Evolutionary conservation across 1,139 yeast species (phyloP).

Genomic region (Lodderomyces parapsilosis): DNA sequence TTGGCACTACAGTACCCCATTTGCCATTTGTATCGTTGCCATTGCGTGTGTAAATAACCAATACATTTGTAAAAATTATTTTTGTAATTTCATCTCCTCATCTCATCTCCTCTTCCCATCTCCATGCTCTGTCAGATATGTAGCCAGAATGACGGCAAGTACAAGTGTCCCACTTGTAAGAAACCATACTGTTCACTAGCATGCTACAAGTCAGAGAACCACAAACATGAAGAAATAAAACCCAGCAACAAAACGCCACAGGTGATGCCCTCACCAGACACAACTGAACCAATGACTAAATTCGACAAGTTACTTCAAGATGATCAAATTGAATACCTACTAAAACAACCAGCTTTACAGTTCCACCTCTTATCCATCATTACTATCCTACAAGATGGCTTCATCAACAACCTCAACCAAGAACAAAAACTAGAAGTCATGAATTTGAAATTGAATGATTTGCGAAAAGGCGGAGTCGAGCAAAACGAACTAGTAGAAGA

Average conservation of each 20-base stretch:
- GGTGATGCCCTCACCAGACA: neutral
- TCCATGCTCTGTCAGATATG: slow-evolving; percentile 46
- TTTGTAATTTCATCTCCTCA: too few species aligned
- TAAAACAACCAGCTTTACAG: slow-evolving; percentile 50
- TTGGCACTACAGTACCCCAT: neutral
- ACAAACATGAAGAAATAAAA: slow-evolving; percentile 17
- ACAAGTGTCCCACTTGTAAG: slow-evolving; percentile 62
- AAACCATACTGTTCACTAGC: slow-evolving; percentile 49
- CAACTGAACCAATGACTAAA: slow-evolving; percentile 5
- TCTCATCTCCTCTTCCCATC: neutral
- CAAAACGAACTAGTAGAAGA: slow-evolving; percentile 67
- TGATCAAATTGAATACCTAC: slow-evolving; percentile 37
- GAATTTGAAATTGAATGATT: slow-evolving; percentile 55
- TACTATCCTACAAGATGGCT: slow-evolving; percentile 42
- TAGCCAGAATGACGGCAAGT: slow-evolving; percentile 38
- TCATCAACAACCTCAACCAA: slow-evolving; percentile 22
- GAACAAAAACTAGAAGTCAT: slow-evolving; percentile 61
- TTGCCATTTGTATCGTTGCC: neutral
- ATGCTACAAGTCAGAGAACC: slow-evolving; percentile 56
- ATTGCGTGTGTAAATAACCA: neutral
- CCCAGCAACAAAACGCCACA: neutral
- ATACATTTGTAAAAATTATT: neutral
- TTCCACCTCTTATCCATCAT: slow-evolving; percentile 50
- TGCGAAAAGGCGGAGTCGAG: slow-evolving; percentile 64
- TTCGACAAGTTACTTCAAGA: slow-evolving; percentile 27